Conservation (phyloP, 345 rosid species). For the Anastatica hierochuntica region DNA sequence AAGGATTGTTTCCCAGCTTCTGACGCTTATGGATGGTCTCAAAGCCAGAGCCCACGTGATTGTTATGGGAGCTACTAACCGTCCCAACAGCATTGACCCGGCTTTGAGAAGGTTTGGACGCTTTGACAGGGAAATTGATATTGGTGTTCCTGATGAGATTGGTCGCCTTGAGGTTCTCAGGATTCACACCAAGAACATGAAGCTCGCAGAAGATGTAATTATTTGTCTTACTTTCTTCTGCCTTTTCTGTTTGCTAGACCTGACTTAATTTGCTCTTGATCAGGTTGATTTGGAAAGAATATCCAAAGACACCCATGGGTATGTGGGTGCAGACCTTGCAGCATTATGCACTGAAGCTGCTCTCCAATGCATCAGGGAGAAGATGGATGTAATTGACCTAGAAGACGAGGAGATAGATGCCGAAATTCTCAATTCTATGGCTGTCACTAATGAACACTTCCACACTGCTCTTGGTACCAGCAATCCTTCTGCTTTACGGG, state of each 20-base stretch:
- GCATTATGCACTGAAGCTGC: slow-evolving; percentile 68
- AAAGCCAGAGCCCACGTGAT: slow-evolving; percentile 84
- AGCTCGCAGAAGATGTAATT: slow-evolving; percentile 75
- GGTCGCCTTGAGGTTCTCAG: slow-evolving; percentile 98
- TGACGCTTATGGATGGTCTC: slow-evolving; percentile 94
- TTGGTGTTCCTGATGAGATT: slow-evolving; percentile 92
- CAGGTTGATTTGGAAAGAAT: slow-evolving; percentile 50
- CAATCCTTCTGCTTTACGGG: slow-evolving; percentile 69
- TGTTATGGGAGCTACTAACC: slow-evolving; percentile 94
- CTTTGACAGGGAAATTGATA: slow-evolving; percentile 87
- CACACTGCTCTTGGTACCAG: slow-evolving; percentile 60
- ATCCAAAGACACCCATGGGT: slow-evolving; percentile 50
- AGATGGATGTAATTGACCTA: slow-evolving; percentile 65
- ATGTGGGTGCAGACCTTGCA: slow-evolving; percentile 68
- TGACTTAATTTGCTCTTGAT: background rate
- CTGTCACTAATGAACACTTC: slow-evolving; percentile 58
- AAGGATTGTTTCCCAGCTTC: slow-evolving; percentile 52
- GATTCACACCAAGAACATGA: slow-evolving; percentile 96
- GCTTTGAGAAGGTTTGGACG: slow-evolving; percentile 91
- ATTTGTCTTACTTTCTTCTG: background rate
- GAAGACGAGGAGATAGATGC: slow-evolving; percentile 66
- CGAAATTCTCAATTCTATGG: slow-evolving; percentile 59
- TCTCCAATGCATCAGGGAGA: slow-evolving; percentile 63
- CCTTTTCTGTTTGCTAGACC: background rate
- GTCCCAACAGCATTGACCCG: slow-evolving; percentile 88